Percentiles rank a stretch among this genome's conserved stretches.
Conservation (phyloP, 2,329 filamentous ascomycete species). For the Penicillium sp. region DNA sequence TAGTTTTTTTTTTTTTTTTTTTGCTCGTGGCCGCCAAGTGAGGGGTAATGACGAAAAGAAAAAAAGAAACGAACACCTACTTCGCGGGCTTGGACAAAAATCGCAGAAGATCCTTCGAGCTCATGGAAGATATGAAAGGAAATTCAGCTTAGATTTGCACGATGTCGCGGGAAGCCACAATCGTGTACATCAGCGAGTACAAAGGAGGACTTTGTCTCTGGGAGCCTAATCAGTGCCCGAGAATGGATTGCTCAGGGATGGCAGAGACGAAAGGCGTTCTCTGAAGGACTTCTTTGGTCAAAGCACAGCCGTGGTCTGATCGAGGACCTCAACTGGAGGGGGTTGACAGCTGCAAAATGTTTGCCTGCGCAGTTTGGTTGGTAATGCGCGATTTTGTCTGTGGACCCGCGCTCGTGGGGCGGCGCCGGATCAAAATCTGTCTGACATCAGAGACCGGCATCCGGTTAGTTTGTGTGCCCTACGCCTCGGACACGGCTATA, state of each 20-base stretch:
- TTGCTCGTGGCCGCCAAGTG: conserved; percentile 1
- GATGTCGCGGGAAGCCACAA: conserved; percentile 34
- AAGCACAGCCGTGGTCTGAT: conserved; percentile 6
- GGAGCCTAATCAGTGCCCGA: conserved; percentile 21
- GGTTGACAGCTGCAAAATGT: conserved; percentile 20
- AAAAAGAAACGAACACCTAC: conserved; percentile 53
- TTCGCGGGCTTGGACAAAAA: conserved; percentile 94
- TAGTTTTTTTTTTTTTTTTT: conserved; percentile 3
- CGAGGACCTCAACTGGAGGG: conserved; percentile 16
- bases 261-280: conserved; percentile 2
- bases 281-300: conserved; percentile 2
- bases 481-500: not conserved
- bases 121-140: conserved; percentile 67
- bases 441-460: conserved; percentile 20
- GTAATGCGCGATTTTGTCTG: conserved; percentile 27
- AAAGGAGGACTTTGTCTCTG: conserved; percentile 12
- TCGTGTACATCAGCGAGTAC: conserved; percentile 32
- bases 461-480: conserved; percentile 5
- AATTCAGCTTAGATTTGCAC: conserved; percentile 34
- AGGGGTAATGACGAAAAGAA: conserved; percentile 8
- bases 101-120: conserved; percentile 82
- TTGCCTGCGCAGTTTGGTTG: conserved; percentile 20
- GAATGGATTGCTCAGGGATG: conserved; percentile 12
- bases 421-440: conserved; percentile 22
- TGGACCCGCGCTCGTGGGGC: conserved; percentile 25